Base-by-base conservation (phyloP, 805 yeast genomes). In the Cyberlindnera xylosilytica region DNA sequence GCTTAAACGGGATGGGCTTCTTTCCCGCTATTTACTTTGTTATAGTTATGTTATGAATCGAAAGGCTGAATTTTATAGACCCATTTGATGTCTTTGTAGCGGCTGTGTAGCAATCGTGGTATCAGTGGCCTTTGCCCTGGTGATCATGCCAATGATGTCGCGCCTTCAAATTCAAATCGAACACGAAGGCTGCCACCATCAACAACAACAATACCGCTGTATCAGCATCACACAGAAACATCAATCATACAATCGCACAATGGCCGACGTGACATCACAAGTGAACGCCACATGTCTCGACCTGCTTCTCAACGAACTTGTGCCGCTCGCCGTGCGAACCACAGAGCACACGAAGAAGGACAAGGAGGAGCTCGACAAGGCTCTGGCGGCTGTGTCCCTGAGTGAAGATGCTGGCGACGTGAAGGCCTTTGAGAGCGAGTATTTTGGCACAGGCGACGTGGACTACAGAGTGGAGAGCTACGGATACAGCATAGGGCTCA, bases 401-500 rank as follows among this genome's bases (percentile, higher is more conserved):
- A 55, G 38, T 35, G 48, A 41, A 20, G 47, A 46, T 31, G 57
- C 74, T 0, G 81, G 81, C 3, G 69, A 70, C 4, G 68, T 70
- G 15, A 63, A 56, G 4, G 62, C 70, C 3, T 59, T 73, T 20
- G 65, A 72, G 16, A 62, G 65, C 24, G 55, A 58, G 1, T 50
- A 58, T 4, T 40, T 71, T 18, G 49, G 59, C 22, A 63, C 67
- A 34, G 81, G 78, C 39, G 83, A 75, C 45, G 78, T 77, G 12
- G 65, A 73, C 18, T 70, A 71, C 47, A 69, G 89, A 32, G 65
- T 88, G 7, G 93, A 87, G 53, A 68, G 66, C 5, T 77, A 81
- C 42, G 97, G 97, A 0, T 84, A 72, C 60, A 69, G 73, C 28
- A 70, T 87, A 2, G 96, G 96, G 1, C 63, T 71, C 12, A 78